Evolutionary conservation across 1,139 yeast species (phyloP), one percentile per base, ranked within the genome.

Genomic region (Spathaspora sp.): DNA sequence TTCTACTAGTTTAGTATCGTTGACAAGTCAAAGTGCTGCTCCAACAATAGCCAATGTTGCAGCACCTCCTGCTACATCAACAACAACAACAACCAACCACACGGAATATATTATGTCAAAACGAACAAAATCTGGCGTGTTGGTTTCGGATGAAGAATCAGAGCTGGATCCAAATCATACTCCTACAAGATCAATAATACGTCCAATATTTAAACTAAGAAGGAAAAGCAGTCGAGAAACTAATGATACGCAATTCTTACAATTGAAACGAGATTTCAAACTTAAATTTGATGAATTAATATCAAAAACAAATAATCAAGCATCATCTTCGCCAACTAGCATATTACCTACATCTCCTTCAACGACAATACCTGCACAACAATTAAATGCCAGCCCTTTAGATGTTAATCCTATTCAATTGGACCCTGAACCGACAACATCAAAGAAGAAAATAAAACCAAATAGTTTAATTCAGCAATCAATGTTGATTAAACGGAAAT

Each of bases 111-210:
- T 54, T 15, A 34, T 38, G 26, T 24, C 39, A n/a, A 29, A 39
- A 15, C 31, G 33, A 31, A 25, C 24, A 11, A 33, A 25, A 26
- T 31, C 39, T 10, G 26, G 45, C 1, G 65, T 69, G 2, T 52
- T 65, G 31, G 44, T 64, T 9, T 66, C 73, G 9, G 75, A 70
- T 51, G 74, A 69, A 39, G 76, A 70, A 46, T 68, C 69, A 8
- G 70, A 65, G 45, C 50, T 58, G 15, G 74, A 69, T 20, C 8
- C 18, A 7, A 39, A 44, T 11, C 45, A 43, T 20, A 45, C 51
- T n/a, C 50, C 61, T 1, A 43, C 56, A 11, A 49, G 57, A 43
- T 53, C 59, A 18, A 58, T 57, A 20, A 33, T 58, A 6, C 56
- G 53, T 40, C 56, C 60, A 8, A 41, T 58, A n/a, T 56, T 56